Conservation (phyloP, 495 filamentous ascomycete genomes). For the Hypoxylon trugodes region DNA sequence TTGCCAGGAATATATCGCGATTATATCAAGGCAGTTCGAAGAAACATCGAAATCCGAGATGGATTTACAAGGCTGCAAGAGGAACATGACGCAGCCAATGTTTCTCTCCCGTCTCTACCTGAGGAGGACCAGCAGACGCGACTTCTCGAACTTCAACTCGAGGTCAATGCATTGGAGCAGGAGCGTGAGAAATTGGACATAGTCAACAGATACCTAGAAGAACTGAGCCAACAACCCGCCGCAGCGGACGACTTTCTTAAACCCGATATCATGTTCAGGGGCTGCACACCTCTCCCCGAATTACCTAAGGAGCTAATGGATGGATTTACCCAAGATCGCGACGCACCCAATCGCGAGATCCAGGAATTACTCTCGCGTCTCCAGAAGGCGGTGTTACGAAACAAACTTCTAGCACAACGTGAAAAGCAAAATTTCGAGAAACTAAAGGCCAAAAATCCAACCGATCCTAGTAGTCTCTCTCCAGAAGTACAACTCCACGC, state of each 20-base stretch:
- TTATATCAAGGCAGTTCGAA: constrained; percentile 67
- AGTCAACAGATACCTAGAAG: constrained; percentile 51
- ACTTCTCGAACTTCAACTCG: constrained; percentile 59
- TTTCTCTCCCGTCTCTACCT: constrained; percentile 14
- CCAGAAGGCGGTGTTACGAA: constrained; percentile 70
- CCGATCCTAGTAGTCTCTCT: constrained; percentile 41
- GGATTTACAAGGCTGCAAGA: constrained; percentile 52
- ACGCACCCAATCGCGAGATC: constrained; percentile 45
- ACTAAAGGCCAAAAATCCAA: constrained; percentile 54
- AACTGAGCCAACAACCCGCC: constrained; percentile 64
- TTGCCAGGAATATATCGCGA: constrained; percentile 52
- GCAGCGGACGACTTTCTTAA: constrained; percentile 60
- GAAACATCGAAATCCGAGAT: constrained; percentile 62
- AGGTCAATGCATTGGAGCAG: constrained; percentile 57
- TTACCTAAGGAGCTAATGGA: constrained; percentile 58
- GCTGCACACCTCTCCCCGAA: constrained; percentile 55
- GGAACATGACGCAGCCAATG: constrained; percentile 35
- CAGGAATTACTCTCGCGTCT: constrained; percentile 66
- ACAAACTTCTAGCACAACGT: constrained; percentile 66
- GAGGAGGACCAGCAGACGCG: constrained; percentile 40
- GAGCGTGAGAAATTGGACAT: constrained; percentile 62
- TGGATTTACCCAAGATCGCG: constrained; percentile 48
- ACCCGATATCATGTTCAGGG: constrained; percentile 51
- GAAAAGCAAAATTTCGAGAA: constrained; percentile 70
- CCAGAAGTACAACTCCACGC: constrained; percentile 57